Conservation (phyloP, 2,329 filamentous ascomycete genomes). For the Microsporum audouinii region DNA sequence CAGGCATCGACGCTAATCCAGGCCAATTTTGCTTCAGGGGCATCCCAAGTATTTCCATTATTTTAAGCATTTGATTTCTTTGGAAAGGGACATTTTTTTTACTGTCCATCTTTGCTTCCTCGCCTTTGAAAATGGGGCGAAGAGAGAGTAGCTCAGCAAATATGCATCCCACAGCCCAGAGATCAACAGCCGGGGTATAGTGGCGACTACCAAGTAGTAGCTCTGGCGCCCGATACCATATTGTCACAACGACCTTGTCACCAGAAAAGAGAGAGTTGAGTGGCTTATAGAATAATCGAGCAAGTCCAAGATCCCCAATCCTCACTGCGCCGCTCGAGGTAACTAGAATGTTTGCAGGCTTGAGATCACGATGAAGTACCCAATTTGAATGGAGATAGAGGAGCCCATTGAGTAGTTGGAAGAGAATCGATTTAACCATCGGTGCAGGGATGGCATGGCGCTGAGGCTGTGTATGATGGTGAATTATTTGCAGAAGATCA, state of each 20-base stretch:
- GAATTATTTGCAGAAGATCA: constrained; percentile 92
- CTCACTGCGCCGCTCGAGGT: constrained; percentile 82
- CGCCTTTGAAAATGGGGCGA: constrained; percentile 92
- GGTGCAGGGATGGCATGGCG: constrained; percentile 77
- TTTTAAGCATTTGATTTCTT: constrained; percentile 97
- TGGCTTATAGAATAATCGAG: constrained; percentile 86
- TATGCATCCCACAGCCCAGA: constrained; percentile 97
- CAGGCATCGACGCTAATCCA: constrained; percentile 70
- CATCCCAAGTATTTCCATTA: constrained; percentile 88
- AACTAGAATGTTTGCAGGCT: constrained; percentile 98
- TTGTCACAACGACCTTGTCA: constrained; percentile 97
- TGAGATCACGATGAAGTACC: constrained; percentile 93
- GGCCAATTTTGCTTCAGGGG: constrained; percentile 86
- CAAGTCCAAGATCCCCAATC: constrained; percentile 87
- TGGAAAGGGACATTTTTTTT: constrained; percentile 98
- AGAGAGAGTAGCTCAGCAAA: constrained; percentile 87
- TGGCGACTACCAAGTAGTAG: constrained; percentile 84
- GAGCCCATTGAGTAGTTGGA: constrained; percentile 86
- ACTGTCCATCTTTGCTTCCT: constrained; percentile 97
- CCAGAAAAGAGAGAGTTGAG: constrained; percentile 82
- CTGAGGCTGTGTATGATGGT: constrained; percentile 85
- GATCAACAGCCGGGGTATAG: constrained; percentile 91
- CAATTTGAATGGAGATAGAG: constrained; percentile 93
- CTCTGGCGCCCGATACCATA: constrained; percentile 96
- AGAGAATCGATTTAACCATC: constrained; percentile 88